Conservation (phyloP, 331 rosid species). For the Saraca asoca region DNA sequence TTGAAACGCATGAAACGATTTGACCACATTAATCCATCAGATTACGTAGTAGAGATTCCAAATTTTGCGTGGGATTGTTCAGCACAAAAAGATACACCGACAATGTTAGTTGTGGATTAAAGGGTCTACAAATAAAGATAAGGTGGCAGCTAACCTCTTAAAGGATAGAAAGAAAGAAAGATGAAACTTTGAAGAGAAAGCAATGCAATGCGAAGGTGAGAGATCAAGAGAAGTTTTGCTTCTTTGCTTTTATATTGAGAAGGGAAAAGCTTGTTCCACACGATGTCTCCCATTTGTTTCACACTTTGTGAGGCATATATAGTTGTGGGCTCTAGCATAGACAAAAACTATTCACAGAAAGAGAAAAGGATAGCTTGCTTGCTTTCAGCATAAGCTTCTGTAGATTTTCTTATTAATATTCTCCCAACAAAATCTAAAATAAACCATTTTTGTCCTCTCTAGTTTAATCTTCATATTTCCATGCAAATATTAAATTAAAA, state of each 20-base stretch:
- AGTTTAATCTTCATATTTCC: slow-evolving; percentile 41
- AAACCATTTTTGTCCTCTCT: slow-evolving; percentile 17
- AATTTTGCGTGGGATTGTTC: slow-evolving; percentile 50
- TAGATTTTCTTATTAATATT: slow-evolving; percentile 22
- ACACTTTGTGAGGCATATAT: too few species aligned
- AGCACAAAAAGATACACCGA: slow-evolving; percentile 55
- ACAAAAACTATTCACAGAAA: slow-evolving; percentile 29
- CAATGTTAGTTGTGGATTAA: slow-evolving; percentile 32
- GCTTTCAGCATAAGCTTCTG: slow-evolving; percentile 69
- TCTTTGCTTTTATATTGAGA: slow-evolving; percentile 53
- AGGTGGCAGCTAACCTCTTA: slow-evolving; percentile 47
- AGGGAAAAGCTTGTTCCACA: too few species aligned
- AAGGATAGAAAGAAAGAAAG: slow-evolving; percentile 50
- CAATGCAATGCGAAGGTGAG: slow-evolving; percentile 50
- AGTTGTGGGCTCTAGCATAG: too few species aligned
- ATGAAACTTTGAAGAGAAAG: slow-evolving; percentile 72
- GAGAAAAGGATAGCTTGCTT: slow-evolving; percentile 37
- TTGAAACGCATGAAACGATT: slow-evolving; percentile 39
- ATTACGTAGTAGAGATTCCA: slow-evolving; percentile 54
- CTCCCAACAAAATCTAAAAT: slow-evolving; percentile 37
- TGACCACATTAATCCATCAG: slow-evolving; percentile 45
- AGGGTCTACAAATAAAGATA: slow-evolving; percentile 22
- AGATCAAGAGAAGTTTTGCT: slow-evolving; percentile 70
- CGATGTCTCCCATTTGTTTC: too few species aligned
- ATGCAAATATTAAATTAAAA: slow-evolving; percentile 50